A percentile compares a stretch with the other conserved stretches of the same genome.
Evolutionary conservation across 2,329 filamentous ascomycete species (phyloP).

Genomic region (Aspergillus neoniger): DNA sequence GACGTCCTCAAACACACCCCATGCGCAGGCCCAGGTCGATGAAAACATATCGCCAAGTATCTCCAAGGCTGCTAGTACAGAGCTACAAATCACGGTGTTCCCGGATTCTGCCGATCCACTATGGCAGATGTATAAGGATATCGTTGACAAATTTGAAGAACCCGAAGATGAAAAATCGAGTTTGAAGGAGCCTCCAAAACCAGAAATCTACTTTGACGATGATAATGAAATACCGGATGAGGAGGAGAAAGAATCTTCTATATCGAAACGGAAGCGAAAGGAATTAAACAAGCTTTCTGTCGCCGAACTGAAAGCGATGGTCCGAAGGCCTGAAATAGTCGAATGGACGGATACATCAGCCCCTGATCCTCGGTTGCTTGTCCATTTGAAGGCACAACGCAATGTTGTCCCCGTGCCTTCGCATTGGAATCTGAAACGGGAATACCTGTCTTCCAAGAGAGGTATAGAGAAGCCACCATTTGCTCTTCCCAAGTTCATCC

Average conservation of each 20-base stretch:
- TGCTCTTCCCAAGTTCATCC: conserved; percentile 90
- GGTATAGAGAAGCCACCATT: conserved; percentile 96
- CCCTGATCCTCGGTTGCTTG: conserved; percentile 81
- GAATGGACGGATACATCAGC: conserved; percentile 97
- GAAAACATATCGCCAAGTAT: conserved; percentile 14
- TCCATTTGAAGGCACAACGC: conserved; percentile 91
- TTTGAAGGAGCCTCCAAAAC: conserved; percentile 71
- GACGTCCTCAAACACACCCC: conserved; percentile 2
- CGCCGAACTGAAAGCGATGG: conserved; percentile 90
- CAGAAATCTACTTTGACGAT: conserved; percentile 79
- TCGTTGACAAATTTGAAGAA: conserved; percentile 78
- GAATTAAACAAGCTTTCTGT: conserved; percentile 89
- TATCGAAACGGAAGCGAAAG: conserved; percentile 96
- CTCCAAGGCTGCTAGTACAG: conserved; percentile 39
- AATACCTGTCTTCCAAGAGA: conserved; percentile 94
- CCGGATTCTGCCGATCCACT: conserved; percentile 71
- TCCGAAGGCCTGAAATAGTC: conserved; percentile 87
- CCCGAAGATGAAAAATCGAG: conserved; percentile 63
- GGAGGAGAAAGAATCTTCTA: conserved; percentile 63
- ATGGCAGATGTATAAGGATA: conserved; percentile 78
- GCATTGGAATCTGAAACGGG: conserved; percentile 94
- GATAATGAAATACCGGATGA: conserved; percentile 86
- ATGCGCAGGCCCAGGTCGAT: conserved; percentile 9
- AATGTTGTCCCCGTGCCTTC: conserved; percentile 93
- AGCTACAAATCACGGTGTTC: conserved; percentile 49